A percentile compares a stretch with the other conserved stretches of the same genome.
Conservation (phyloP, 208 protist species). For the Spongospora subterranea region DNA sequence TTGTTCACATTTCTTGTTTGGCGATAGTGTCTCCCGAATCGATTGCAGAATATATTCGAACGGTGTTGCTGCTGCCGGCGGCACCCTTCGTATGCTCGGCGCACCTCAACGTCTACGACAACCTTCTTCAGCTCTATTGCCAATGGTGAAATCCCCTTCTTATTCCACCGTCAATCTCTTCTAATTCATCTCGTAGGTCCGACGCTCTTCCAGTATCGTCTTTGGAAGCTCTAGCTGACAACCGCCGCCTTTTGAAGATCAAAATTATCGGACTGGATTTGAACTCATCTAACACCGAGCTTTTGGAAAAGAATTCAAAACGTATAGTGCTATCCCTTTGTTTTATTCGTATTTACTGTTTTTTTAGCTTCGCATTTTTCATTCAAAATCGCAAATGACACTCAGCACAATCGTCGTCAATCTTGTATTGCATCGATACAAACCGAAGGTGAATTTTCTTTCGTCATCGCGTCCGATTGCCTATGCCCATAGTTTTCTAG, state of each 20-base stretch:
- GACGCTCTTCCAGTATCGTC: background rate
- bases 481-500: too few species aligned
- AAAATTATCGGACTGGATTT: background rate
- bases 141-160: background rate
- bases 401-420: too few species aligned
- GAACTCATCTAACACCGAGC: background rate
- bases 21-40: background rate
- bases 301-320: background rate
- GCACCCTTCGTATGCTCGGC: background rate
- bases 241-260: background rate
- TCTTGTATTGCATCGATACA: too few species aligned
- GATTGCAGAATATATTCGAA: background rate
- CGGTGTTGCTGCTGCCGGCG: background rate
- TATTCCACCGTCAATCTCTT: background rate
- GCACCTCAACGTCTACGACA: background rate
- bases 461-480: too few species aligned
- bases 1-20: background rate
- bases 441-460: too few species aligned
- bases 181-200: background rate
- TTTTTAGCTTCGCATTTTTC: too few species aligned
- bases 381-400: too few species aligned
- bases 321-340: background rate
- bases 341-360: too few species aligned
- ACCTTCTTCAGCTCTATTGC: background rate
- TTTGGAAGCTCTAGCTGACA: background rate